Percentiles rank a stretch among this genome's conserved stretches.
These are phyloP conservation scores for Parietaria judaica DNA, from an alignment of 306 rosid genomes.

Conservation along the genomic window DNA sequence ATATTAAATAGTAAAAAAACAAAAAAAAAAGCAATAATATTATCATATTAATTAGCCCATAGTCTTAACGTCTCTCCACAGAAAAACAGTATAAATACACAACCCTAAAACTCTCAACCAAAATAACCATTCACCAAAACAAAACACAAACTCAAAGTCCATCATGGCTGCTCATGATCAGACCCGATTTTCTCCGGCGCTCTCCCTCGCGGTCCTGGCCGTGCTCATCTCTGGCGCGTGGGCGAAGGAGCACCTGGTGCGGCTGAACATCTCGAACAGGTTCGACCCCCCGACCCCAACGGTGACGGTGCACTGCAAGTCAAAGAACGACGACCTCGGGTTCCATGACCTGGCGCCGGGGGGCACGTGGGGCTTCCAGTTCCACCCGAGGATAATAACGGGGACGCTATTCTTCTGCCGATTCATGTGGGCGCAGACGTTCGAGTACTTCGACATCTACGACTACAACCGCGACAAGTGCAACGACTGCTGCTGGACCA, in stretches of 20 bases:
- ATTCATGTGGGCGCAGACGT: neutral
- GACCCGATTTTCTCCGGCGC: neutral
- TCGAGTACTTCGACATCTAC: constrained; percentile 3
- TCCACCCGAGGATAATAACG: neutral
- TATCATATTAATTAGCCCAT: too few relatives aligned
- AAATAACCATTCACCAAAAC: too few relatives aligned
- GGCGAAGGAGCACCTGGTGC: neutral
- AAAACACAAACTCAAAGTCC: too few relatives aligned
- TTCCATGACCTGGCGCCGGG: neutral
- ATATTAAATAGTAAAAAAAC: too few relatives aligned
- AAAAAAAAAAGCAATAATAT: too few relatives aligned
- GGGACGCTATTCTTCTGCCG: constrained; percentile 12
- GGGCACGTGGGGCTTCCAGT: constrained; percentile 3
- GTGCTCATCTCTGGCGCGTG: neutral
- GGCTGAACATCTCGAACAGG: constrained; percentile 5
- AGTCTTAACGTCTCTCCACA: too few relatives aligned
- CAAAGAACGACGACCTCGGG: constrained; percentile 21
- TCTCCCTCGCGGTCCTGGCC: neutral
- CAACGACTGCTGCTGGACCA: constrained; percentile 8
- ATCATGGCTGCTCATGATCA: neutral
- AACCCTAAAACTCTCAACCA: too few relatives aligned
- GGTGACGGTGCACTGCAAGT: constrained; percentile 9
- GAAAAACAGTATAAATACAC: too few relatives aligned
- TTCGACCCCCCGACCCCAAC: neutral
- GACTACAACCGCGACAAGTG: constrained; percentile 1